phyloP scores from a whole-genome alignment of 192 early-diverging fungal species.

The Backusella morwellensis region DNA sequence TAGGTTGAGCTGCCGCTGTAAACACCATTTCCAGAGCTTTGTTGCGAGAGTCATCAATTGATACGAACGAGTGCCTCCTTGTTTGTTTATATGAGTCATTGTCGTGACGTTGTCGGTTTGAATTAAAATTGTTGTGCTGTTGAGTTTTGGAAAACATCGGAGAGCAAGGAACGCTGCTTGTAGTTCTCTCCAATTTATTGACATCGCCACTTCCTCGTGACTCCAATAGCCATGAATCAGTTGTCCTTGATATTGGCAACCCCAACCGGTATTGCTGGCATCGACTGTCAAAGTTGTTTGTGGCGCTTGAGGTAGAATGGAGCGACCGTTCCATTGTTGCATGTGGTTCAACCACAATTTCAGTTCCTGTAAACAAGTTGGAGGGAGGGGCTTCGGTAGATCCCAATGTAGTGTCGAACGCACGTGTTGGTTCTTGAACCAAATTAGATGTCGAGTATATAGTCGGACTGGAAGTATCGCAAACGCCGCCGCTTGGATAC shows the following conservation, averaged over 20 bases:
- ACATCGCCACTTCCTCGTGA: too few species aligned
- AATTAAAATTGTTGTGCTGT: neutral
- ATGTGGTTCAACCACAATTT: too few species aligned
- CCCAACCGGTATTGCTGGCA: too few species aligned
- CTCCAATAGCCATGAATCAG: too few species aligned
- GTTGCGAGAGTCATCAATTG: slow-evolving; percentile 24
- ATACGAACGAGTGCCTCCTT: slow-evolving; percentile 18
- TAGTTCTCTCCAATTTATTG: slow-evolving; percentile 37
- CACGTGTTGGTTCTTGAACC: too few species aligned
- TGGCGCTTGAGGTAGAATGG: too few species aligned
- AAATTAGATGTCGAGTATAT: neutral
- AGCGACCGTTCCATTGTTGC: too few species aligned
- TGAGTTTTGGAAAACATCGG: neutral
- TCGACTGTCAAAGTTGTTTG: too few species aligned
- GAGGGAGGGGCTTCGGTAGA: too few species aligned
- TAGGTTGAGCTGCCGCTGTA: neutral
- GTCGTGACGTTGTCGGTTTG: slow-evolving; percentile 14
- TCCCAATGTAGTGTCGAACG: too few species aligned
- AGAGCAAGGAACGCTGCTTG: slow-evolving; percentile 13
- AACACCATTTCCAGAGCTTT: slow-evolving; percentile 4
- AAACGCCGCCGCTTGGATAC: neutral
- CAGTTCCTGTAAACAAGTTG: too few species aligned
- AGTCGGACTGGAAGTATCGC: neutral
- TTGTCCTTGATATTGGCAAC: too few species aligned
- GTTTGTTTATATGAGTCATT: slow-evolving; percentile 9